These are phyloP conservation scores for Metarhizium album DNA, from an alignment of 2,329 filamentous ascomycete genomes.

Conservation along the genomic window DNA sequence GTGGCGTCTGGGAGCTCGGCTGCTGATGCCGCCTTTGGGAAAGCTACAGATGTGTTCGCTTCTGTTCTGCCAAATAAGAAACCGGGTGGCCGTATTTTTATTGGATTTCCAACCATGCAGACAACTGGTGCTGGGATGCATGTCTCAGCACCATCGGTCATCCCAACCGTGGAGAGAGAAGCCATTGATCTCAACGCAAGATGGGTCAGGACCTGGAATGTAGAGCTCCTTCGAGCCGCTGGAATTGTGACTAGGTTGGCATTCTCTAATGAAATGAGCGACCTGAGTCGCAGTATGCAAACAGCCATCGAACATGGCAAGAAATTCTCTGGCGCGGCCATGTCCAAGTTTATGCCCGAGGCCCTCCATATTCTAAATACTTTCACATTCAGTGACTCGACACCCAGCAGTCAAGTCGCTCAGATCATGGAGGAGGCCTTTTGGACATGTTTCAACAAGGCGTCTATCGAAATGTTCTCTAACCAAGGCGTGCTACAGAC, in stretches of 20 bases:
- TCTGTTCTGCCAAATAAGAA: slow-evolving; percentile 84
- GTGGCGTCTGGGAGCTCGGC: slow-evolving; percentile 49
- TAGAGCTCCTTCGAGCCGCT: slow-evolving; percentile 81
- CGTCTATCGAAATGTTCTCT: slow-evolving; percentile 79
- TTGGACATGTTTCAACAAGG: slow-evolving; percentile 79
- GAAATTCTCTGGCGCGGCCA: slow-evolving; percentile 50
- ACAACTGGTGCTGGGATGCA: slow-evolving; percentile 91
- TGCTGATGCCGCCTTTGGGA: slow-evolving; percentile 33
- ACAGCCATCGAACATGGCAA: slow-evolving; percentile 32
- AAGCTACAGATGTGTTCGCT: slow-evolving; percentile 69
- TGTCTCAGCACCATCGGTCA: slow-evolving; percentile 89
- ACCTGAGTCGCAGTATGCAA: slow-evolving; percentile 53
- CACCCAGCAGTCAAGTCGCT: slow-evolving; percentile 73
- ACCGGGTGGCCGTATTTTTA: slow-evolving; percentile 77
- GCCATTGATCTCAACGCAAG: slow-evolving; percentile 94
- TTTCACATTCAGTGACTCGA: slow-evolving; percentile 82
- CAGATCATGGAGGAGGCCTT: slow-evolving; percentile 89
- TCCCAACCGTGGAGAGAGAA: slow-evolving; percentile 93
- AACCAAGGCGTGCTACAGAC: slow-evolving; percentile 81
- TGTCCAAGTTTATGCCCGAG: slow-evolving; percentile 61
- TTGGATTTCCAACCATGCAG: slow-evolving; percentile 94
- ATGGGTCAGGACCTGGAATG: slow-evolving; percentile 91
- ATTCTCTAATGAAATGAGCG: slow-evolving; percentile 77
- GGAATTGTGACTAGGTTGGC: slow-evolving; percentile 84
- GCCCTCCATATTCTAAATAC: slow-evolving; percentile 77